Base-by-base conservation (phyloP, 75 land plant species). In the Isoetes taiwanensis region DNA sequence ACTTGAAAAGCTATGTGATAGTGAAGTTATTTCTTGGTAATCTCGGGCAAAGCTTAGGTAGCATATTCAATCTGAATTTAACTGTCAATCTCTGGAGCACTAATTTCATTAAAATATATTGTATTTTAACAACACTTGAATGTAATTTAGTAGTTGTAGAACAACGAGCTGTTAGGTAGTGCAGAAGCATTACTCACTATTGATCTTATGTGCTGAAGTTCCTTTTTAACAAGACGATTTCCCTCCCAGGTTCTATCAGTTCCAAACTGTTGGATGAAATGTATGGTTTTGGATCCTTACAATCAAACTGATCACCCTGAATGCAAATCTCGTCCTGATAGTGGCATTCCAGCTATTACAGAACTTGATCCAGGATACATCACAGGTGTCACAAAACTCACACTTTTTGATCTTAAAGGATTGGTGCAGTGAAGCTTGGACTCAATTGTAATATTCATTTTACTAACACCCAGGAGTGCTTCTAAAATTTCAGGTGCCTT, bases 321-420 rank as follows among this genome's bases (percentile, higher is more conserved):
- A 57, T 94, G 99, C 76, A 94, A 88, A 67, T 84, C 99, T 20
- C 78, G 99, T 25, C 99, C 97, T 20, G 99, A 94, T 52, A 72
- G 85, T 61, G 99, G 96, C 46, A 82, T 94, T 32, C 75, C 99
- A 57, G 99, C 96, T 10, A 94, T 94, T 34, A 94, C 96, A 11
- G 99, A 94, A 65, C 75, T 94, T 52, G 96, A 89, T 62, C 99
- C 99, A 23, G 99, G 99, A 27, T 94, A 88, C 50, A 84, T 94
- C 40, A 94, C 99, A 74, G 99, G 99, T 89, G 28, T n/a, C n/a
- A n/a, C n/a, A n/a, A n/a, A n/a, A n/a, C n/a, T n/a, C n/a, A n/a
- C 17, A 2, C 53, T 19, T 60, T n/a, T 62, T n/a, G 21, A 27
- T 19, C 30, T 61, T 9, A 29, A 57, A 29, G 34, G 21, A 6